Base-by-base conservation (phyloP, 345 rosid genomes). In the Sisymbrium altissimum region DNA sequence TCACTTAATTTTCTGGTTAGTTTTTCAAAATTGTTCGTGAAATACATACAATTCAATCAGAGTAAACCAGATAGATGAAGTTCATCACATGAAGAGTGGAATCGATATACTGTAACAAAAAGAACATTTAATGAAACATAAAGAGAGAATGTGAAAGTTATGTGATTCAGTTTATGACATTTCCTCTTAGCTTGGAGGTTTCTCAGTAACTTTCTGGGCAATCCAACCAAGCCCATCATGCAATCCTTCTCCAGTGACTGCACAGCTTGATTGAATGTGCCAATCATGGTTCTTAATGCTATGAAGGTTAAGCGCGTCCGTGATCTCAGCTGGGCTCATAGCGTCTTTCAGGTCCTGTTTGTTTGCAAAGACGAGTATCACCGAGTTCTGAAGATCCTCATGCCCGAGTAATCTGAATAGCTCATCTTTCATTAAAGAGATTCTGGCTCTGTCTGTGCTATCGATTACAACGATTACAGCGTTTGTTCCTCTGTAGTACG, bases 201-300 rank as follows among this genome's bases (percentile, higher is more conserved):
- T 93, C 25, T 90, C 96, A 0, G 96, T 90, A 61, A 93, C 97
- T 46, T 78, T 88, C 81, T 90, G 96, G 7, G 93, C 93, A 49
- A 88, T 83, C 98, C 98, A 93, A 43, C 95, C 98, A 11, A 90
- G 87, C 52, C 98, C 98, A 69, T 93, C 97, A 27, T 84, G 82
- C 50, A 90, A 81, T 40, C 96, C 98, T 9, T 93, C 97, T 12
- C 96, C 97, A 7, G 93, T 90, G 23, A 90, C 84, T 21, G 96
- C 97, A 76, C 92, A 86, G 46, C 97, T 90, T 58, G 98, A 86
- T 86, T 90, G 97, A 64, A 93, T 93, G 76, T 93, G 98, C 98
- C 98, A 93, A 70, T 93, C 96, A 59, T 93, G 97, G 71, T 83
- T 90, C 86, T 89, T 90, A 72, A 93, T 93, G 81, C 89, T 84